Base-by-base conservation (phyloP, 345 rosid species). In the Camelina hispida region DNA sequence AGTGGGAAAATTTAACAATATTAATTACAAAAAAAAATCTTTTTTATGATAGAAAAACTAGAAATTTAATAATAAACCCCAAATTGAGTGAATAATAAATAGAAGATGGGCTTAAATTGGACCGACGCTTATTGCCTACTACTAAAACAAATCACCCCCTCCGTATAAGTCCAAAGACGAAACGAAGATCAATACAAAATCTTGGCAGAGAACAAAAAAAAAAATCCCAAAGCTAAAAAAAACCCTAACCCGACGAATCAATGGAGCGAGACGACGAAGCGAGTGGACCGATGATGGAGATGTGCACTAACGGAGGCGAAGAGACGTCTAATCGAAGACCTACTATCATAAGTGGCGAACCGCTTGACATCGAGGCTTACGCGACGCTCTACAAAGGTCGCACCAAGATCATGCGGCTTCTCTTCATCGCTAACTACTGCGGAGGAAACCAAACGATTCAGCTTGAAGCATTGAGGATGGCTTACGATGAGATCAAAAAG, bases 291-390 rank as follows among this genome's bases (percentile, higher is more conserved):
- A 80, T 82, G 82, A 83, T 83, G 84, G 87, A 86, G 82, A 85
- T 89, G 83, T 87, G 85, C 77, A 79, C 87, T 10, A 89, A 92
- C 78, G 94, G 92, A 22, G 79, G 66, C n/a, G 96, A 77, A 14
- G 86, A 79, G 13, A 58, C 86, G 14, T 58, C 76, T 42, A 87
- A 81, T 28, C 83, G 56, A 62, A 84, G 87, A 62, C 91, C 94
- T 7, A 79, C 94, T 7, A 79, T 90, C 52, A 88, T 88, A n/a
- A 83, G 92, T 64, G 89, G 97, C 18, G 99, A 95, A 76, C 94
- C 82, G 58, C 88, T 96, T 46, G 99, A 96, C 71, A 74, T 96
- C 85, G 99, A 96, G 70, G 93, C 96, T 16, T 93, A 96, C 71
- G 96, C 98, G 12, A 86, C 91, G 57, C 87, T 90, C 2, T 93